Base-by-base conservation (phyloP, 805 yeast genomes). In the Nakazawaea wickerhamii region DNA sequence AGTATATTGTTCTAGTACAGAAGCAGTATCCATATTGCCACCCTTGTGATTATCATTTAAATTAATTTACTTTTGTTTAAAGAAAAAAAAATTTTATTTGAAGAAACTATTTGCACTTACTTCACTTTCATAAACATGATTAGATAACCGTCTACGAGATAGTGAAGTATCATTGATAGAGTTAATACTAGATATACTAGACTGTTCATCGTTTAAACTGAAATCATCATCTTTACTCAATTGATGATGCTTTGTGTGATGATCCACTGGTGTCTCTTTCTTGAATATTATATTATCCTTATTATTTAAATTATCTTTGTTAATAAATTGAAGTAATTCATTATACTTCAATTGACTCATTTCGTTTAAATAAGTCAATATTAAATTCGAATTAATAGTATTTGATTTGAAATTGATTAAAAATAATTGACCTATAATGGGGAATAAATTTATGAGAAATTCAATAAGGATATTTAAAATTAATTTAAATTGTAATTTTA, bases 11-110 rank as follows among this genome's bases (percentile, higher is more conserved):
- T 84, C 91, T 30, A 84, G 60, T 6, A 81, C 74, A 1, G 93
- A 76, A n/a, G 96, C 89, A 3, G 97, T 90, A 63, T 90, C 98
- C 95, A 87, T 87, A 11, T 39, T 52, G 38, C 11, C 15, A 8
- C 15, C 28, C 5, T 30, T 7, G 8, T 6, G 15, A 11, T 17
- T 14, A 8, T n/a, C 7, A n/a, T n/a, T n/a, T n/a, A n/a, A n/a
- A n/a, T n/a, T n/a, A n/a, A n/a, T n/a, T n/a, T n/a, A n/a, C n/a
- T n/a, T n/a, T n/a, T n/a, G n/a, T n/a, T n/a, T n/a, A 28, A 28
- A 28, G n/a, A 28, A 28, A 28, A 28, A 28, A 3, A 2, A 28
- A 30, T 4, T 5, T 17, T 32, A 32, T 32, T 19, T 33, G 27
- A 33, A 33, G 36, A 33, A 33, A 8, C 27, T 14, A 10, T 9